phyloP scores from a whole-genome alignment of 202 grass and related monocot species.

The Miscanthus sacchariflorus region DNA sequence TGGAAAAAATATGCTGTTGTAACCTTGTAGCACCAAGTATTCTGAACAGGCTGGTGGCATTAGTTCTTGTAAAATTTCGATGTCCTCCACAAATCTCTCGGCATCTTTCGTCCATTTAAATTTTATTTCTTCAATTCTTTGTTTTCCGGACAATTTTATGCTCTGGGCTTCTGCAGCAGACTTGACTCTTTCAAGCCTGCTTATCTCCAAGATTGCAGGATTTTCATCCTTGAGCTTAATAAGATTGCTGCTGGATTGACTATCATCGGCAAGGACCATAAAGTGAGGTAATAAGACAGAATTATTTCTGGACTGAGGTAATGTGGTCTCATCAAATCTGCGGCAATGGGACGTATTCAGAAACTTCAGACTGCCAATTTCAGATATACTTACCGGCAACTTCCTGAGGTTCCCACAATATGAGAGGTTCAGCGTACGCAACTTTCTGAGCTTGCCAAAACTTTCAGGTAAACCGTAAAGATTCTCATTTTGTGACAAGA shows the following conservation, averaged over 20 bases:
- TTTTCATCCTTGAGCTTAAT: neutral
- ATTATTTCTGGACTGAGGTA: neutral
- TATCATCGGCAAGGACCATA: neutral
- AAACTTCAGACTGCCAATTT: neutral
- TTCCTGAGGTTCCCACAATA: neutral
- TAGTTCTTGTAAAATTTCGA: neutral
- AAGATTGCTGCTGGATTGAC: neutral
- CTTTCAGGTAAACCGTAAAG: conserved; percentile 5
- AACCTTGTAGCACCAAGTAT: neutral
- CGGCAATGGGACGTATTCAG: neutral
- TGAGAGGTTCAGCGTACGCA: neutral
- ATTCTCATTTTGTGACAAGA: neutral
- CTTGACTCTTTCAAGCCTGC: conserved; percentile 2
- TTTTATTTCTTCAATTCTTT: neutral
- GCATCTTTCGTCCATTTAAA: conserved; percentile 1
- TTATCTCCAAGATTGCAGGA: neutral
- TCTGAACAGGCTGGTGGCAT: neutral
- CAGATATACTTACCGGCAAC: neutral
- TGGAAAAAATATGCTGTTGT: neutral
- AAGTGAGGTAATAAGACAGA: neutral
- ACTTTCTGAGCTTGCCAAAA: neutral
- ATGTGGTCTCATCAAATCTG: neutral
- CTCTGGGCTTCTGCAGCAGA: neutral
- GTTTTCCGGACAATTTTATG: neutral
- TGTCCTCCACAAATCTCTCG: neutral